Evolutionary conservation across 2,329 filamentous ascomycete species (phyloP), one percentile per base, ranked within the genome.

Genomic region (Xylariales sp.): DNA sequence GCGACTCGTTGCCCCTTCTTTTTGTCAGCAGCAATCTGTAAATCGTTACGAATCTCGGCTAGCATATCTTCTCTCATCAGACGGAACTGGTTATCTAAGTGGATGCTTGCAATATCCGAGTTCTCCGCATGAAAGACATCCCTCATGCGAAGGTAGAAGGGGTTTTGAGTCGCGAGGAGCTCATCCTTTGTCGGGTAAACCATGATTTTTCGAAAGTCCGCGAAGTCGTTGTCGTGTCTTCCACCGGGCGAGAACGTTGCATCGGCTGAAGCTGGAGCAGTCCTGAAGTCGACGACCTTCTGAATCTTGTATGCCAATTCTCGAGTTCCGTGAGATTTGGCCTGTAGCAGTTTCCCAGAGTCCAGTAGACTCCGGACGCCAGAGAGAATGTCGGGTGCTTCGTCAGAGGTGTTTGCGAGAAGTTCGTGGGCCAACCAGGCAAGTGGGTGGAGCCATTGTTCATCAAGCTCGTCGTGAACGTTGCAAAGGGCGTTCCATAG

Each of bases 41-140:
- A 34, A 11, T 84, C 82, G 5, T 80, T 74, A 1, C 78, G 72
- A 2, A 89, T 62, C 46, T 84, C 82, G 0, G 68, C 74, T 0
- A 88, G 58, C 70, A 88, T 80, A 47, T 88, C 84, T 48, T 89
- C 83, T 2, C 84, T 64, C 0, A 87, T 64, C 1, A 88, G 68
- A 0, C 84, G 78, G 48, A 84, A 89, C 41, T 87, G 80, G 51
- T 83, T 85, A 51, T 87, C 84, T 0, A 86, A 56, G 53, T 88
- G 80, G 0, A 64, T 56, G 0, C 60, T 59, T 0, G 70, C 57
- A 1, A 76, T 68, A 0, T 55, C 50, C 1, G 63, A 44, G 9
- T 53, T 16, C 1, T 63, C 44, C 0, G 58, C 47, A 2, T 75
- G 58, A 2, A 63, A 57, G 0, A 84, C 61, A 3, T 74, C 74